Evolutionary conservation across 495 filamentous ascomycete species (phyloP), one percentile per base, ranked within the genome.

Genomic region (Lindgomyces ingoldianus): DNA sequence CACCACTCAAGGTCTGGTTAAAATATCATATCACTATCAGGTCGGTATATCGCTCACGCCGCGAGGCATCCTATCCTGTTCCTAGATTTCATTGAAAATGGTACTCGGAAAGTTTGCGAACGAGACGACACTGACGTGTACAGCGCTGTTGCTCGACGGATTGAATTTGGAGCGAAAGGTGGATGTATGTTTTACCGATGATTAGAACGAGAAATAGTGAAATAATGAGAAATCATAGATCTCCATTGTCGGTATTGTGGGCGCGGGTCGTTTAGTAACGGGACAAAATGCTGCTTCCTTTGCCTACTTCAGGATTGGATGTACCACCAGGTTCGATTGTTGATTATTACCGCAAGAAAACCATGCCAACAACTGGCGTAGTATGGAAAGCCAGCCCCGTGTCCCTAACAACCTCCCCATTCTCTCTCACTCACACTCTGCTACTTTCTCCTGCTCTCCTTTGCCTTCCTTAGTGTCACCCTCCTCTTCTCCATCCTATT

Each of bases 401-500:
- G 67, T 77, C 16, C 64, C 72, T 10, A 68, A 73, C 56, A 76
- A 69, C 66, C 65, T 76, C 60, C 67, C 63, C 45, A 60, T 76
- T 19, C 65, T 70, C 22, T 72, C 72, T 19, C 62, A n/a, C n/a
- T 78, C 11, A 42, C 71, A n/a, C 56, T 73, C 12, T 76, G 74
- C 59, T 57, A 60, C 19, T 76, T 76, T 53, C 60, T 77, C 47
- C 67, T 78, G 16, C 21, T 75, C 19, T 74, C 73, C n/a, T 77
- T 72, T 49, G 72, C 62, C 55, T 77, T 76, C 50, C 61, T 77
- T 16, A 72, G 58, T 47, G 64, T 76, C 22, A 72, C 74, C 25
- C 57, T 78, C 19, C 57, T 74, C 24, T 57, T 76, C 39, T 47
- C 62, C 1, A 63, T 74, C 26, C 55, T 74, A 18, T 54, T 77